Base-by-base conservation (phyloP, 371 early-diverging fungal genomes). In the Cokeromyces recurvatus region DNA sequence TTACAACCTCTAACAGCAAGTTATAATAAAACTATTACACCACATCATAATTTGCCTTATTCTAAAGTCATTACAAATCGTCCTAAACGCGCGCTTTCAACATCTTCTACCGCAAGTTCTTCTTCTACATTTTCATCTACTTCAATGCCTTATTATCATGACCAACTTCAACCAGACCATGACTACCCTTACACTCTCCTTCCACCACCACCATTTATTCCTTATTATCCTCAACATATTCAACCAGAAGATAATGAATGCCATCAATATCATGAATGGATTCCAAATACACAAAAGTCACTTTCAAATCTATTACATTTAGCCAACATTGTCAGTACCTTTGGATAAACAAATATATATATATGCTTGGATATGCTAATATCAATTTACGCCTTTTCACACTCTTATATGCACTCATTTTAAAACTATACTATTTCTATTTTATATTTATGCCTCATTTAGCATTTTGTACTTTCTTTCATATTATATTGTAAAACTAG, bases 311-410 rank as follows among this genome's bases (percentile, higher is more conserved):
- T 62, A 36, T 52, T 65, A 39, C 52, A 65, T 31, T 54, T 65
- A 32, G 66, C 68, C 17, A 55, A 59, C 17, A 57, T 68, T 51
- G 66, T 69, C 46, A 65, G 62, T 25, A 62, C 62, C 22, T 62
- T 69, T 52, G 69, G 69, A 38, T 69, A 56, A 64, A 46, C 17
- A 19, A 24, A 27, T 5, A 27, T n/a, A n/a, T n/a, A n/a, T n/a
- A n/a, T n/a, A n/a, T n/a, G n/a, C n/a, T n/a, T n/a, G n/a, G n/a
- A n/a, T n/a, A n/a, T n/a, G n/a, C n/a, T n/a, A n/a, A n/a, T n/a
- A n/a, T n/a, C n/a, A n/a, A 29, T 11, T 8, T 11, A 29, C 29
- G 11, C 5, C 5, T 11, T 8, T 29, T 29, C 8, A 29, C 29
- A 29, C 29, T 29, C 29, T 29, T 11, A 11, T 29, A 8, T 29